These are phyloP conservation scores for Ilyonectria destructans DNA, from an alignment of 2,329 filamentous ascomycete genomes.

Conservation along the genomic window DNA sequence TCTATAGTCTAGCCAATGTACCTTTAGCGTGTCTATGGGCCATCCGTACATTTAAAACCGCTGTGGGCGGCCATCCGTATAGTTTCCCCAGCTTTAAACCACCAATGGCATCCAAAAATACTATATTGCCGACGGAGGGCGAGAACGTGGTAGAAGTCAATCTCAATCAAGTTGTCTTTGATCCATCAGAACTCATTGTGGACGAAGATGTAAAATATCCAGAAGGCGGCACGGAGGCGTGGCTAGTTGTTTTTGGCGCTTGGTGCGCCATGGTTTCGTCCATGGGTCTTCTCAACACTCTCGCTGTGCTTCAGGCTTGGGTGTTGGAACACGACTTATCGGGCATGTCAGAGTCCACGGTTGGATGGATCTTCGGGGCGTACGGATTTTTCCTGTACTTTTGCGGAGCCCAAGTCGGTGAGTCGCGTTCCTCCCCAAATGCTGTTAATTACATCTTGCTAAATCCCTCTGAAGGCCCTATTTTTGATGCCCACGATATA, in stretches of 20 bases:
- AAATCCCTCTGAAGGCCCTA: conserved; percentile 56
- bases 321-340: conserved; percentile 75
- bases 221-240: conserved; percentile 78
- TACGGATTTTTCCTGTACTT: conserved; percentile 82
- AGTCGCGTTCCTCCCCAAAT: neutral
- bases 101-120: no score
- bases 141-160: no score
- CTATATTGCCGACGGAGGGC: no score
- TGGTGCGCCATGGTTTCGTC: conserved; percentile 77
- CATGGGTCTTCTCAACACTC: conserved; percentile 78
- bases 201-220: conserved; percentile 65
- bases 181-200: neutral
- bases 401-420: conserved; percentile 77
- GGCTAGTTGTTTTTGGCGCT: conserved; percentile 80
- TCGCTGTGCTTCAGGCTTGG: conserved; percentile 79
- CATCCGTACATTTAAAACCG: no score
- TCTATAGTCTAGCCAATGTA: no score
- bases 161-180: no score
- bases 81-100: no score
- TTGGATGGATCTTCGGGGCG: conserved; percentile 83
- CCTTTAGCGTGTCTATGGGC: no score
- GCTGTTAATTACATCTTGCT: neutral
- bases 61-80: no score
- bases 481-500: conserved; percentile 80
- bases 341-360: conserved; percentile 70